Base-by-base conservation (phyloP, 768 basidiomycete genomes). In the Termitomyces heimii region DNA sequence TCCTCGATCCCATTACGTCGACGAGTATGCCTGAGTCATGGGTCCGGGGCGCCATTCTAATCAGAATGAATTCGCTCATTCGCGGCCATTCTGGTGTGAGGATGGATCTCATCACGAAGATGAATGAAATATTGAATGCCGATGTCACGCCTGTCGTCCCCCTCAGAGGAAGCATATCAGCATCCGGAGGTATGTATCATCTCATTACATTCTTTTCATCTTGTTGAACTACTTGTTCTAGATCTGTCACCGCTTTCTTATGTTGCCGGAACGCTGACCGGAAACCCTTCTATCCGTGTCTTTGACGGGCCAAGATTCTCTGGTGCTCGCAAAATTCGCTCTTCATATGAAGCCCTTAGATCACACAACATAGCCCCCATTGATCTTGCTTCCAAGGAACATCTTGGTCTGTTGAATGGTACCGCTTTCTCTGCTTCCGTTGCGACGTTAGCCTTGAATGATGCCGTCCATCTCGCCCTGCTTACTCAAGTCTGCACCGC, bases 31-130 rank as follows among this genome's bases (percentile, higher is more conserved):
- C 92, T 4, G 86, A 89, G 58, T 75, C 89, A 2, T 93, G 93
- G 89, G 91, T 93, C 32, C 85, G 92, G 53, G 92, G 88, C 13
- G 90, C 92, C 1, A 92, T 94, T 65, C 72, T 92, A 10, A 79
- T 95, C 63, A 89, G 92, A 62, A 87, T 91, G 79, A 95, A 94
- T 71, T 92, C 90, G 4, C 82, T 95, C 43, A 84, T 92, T 54
- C 86, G 92, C 6, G 92, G 92, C 0, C 93, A 94, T 71, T 92
- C 90, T 22, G 93, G 89, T 34, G 84, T 95, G 13, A 82, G 92
- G 37, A 85, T 85, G 81, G 83, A 86, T 59, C 81, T 94, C 50
- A 81, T 94, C 57, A 78, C 89, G 68, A 84, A 85, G 65, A 92
- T 95, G 83, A 81, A 79, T 58, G 78, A 81, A 20, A 78, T 93